Percentiles rank a stretch among this genome's conserved stretches.
phyloP scores from a whole-genome alignment of 1,139 yeast species.

The Blastobotrys aristatus region DNA sequence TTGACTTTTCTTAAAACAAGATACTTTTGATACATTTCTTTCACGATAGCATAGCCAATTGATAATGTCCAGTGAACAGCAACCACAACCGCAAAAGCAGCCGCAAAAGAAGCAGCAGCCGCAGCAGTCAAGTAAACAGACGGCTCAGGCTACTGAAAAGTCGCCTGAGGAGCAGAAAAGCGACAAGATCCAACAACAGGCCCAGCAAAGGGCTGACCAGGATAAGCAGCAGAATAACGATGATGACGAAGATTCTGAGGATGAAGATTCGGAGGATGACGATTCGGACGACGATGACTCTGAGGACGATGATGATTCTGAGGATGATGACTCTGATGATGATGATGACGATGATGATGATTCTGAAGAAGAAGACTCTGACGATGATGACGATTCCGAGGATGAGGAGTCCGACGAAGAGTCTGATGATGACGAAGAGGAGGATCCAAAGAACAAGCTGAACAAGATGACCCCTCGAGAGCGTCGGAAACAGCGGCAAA shows the following conservation, averaged over 20 bases:
- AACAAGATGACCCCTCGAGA: neutral
- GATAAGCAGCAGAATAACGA: neutral
- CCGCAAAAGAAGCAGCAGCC: neutral
- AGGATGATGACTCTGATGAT: neutral
- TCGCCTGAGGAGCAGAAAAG: neutral
- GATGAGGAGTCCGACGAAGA: conserved; percentile 6
- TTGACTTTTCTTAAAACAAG: too few species aligned
- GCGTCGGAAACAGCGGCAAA: conserved; percentile 2
- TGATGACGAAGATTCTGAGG: neutral
- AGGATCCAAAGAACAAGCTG: neutral
- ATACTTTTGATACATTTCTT: too few species aligned
- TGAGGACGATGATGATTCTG: neutral
- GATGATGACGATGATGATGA: neutral
- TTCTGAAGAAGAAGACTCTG: conserved; percentile 1
- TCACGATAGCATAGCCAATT: too few species aligned
- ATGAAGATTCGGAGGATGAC: neutral
- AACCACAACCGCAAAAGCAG: neutral
- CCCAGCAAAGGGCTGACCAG: neutral
- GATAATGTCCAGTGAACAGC: too few species aligned
- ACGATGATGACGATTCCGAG: neutral
- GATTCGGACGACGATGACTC: neutral
- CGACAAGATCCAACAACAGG: neutral
- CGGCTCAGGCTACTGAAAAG: neutral
- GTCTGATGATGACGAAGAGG: neutral
- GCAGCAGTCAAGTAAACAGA: neutral